phyloP scores from a whole-genome alignment of 805 yeast genomes.

The Suhomyces tanzawaensis region DNA sequence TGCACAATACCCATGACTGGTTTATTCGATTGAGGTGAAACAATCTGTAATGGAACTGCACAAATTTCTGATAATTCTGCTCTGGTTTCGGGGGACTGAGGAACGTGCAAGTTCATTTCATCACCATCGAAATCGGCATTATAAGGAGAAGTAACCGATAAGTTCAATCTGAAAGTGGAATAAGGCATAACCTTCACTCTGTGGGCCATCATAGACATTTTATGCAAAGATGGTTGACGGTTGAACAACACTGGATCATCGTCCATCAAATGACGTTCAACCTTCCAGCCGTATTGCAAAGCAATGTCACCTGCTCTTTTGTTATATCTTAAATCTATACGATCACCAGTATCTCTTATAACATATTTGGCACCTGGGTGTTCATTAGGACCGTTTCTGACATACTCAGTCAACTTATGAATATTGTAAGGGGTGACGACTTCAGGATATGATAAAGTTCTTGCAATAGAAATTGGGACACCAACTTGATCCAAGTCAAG shows the following conservation, averaged over 20 bases:
- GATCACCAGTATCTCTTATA: constrained; percentile 97
- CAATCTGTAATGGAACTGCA: constrained; percentile 97
- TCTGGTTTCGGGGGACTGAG: constrained; percentile 96
- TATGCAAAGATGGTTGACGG: constrained; percentile 98
- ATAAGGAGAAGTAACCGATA: constrained; percentile 98
- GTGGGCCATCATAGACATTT: constrained; percentile 99
- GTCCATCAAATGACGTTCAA: constrained; percentile 97
- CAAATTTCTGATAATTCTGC: constrained; percentile 94
- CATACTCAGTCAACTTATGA: constrained; percentile 86
- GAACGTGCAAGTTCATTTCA: constrained; percentile 99
- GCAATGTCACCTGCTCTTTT: constrained; percentile 98
- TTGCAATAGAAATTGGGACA: constrained; percentile 95
- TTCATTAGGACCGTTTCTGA: constrained; percentile 97
- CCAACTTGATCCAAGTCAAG: constrained; percentile 98
- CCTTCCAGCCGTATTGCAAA: constrained; percentile 98
- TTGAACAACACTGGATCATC: constrained; percentile 96
- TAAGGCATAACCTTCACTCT: constrained; percentile 98
- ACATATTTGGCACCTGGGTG: constrained; percentile 99
- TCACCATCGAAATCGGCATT: constrained; percentile 99
- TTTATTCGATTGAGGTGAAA: constrained; percentile 96
- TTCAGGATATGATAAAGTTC: constrained; percentile 94
- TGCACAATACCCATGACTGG: constrained; percentile 99
- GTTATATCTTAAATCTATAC: constrained; percentile 95
- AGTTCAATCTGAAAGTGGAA: constrained; percentile 92
- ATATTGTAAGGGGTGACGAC: constrained; percentile 97